These are phyloP conservation scores for Boletus bicolor DNA, from an alignment of 768 basidiomycete genomes.

Conservation along the genomic window DNA sequence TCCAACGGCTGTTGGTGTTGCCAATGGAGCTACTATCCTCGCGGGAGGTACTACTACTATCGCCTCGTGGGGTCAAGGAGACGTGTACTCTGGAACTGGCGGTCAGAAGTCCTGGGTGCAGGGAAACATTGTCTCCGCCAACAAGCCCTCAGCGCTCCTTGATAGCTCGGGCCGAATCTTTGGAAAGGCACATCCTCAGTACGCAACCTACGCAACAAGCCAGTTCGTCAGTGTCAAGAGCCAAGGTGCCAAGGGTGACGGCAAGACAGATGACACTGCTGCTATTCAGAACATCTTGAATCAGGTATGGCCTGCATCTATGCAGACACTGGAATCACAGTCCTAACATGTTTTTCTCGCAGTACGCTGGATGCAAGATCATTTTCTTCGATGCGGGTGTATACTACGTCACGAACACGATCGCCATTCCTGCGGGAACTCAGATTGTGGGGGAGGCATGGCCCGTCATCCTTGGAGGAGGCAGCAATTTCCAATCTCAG, in stretches of 20 bases:
- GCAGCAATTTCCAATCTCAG: constrained; percentile 39
- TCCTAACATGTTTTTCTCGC: neutral
- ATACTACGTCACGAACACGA: constrained; percentile 45
- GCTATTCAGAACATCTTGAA: constrained; percentile 58
- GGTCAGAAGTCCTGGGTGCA: constrained; percentile 46
- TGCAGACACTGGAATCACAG: neutral
- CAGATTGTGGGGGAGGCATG: constrained; percentile 52
- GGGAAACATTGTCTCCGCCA: constrained; percentile 40
- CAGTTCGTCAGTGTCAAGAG: constrained; percentile 70
- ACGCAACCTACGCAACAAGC: constrained; percentile 50
- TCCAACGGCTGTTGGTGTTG: constrained; percentile 31
- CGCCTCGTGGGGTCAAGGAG: constrained; percentile 70
- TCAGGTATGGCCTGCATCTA: constrained; percentile 34
- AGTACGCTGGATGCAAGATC: constrained; percentile 73
- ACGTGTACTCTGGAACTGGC: constrained; percentile 57
- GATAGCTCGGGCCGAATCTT: constrained; percentile 59
- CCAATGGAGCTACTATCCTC: constrained; percentile 32
- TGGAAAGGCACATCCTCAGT: constrained; percentile 63
- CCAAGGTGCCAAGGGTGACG: constrained; percentile 72
- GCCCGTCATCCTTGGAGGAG: constrained; percentile 44
- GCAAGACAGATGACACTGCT: constrained; percentile 68
- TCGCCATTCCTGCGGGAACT: constrained; percentile 45
- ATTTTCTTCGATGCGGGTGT: constrained; percentile 75
- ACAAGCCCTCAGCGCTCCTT: constrained; percentile 55
- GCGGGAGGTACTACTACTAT: constrained; percentile 35